Base-by-base conservation (phyloP, 768 basidiomycete species). In the Amanita rubescens region DNA sequence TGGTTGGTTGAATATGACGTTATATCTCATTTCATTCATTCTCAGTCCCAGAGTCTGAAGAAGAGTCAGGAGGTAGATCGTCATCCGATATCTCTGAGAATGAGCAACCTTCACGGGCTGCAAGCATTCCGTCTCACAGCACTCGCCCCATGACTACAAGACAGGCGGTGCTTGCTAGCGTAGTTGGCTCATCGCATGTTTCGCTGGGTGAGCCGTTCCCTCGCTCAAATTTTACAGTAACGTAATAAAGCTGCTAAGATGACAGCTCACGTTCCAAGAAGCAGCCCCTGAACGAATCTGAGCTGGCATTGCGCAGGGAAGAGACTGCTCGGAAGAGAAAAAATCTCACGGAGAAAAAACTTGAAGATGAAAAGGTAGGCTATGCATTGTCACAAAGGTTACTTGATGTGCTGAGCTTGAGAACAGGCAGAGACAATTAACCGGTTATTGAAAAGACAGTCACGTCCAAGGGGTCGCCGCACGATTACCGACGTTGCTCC, bases 351-450 rank as follows among this genome's bases (percentile, higher is more conserved):
- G 88, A 91, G 67, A 90, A 90, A 71, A 88, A 87, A 66, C 72
- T 90, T 3, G 87, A 90, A 62, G 88, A 91, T 54, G 90, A 91
- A 67, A 90, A 89, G 80, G 90, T 84, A 43, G 9, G 51, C 49
- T 64, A 49, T 22, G 41, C 41, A 7, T 4, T 54, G 38, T 45
- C 24, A 44, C 43, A 30, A n/a, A 32, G 22, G 42, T 20, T 12
- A 19, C 41, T 41, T n/a, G 12, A 24, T 41, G 43, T 35, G 24
- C 43, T 32, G 17, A 24, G 19, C 11, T 2, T 11, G 42, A 15
- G 42, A 51, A 33, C 59, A 91, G 87, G 82, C 82, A 20, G 91
- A 93, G 61, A 93, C 91, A 0, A 93, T 94, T 65, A 92, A 92
- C 60, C 84, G 91, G 24, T 75, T 94, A 12, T 77, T 94, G 48